These are phyloP conservation scores for Kuraishia floccosa DNA, from an alignment of 805 yeast genomes.

Conservation along the genomic window DNA sequence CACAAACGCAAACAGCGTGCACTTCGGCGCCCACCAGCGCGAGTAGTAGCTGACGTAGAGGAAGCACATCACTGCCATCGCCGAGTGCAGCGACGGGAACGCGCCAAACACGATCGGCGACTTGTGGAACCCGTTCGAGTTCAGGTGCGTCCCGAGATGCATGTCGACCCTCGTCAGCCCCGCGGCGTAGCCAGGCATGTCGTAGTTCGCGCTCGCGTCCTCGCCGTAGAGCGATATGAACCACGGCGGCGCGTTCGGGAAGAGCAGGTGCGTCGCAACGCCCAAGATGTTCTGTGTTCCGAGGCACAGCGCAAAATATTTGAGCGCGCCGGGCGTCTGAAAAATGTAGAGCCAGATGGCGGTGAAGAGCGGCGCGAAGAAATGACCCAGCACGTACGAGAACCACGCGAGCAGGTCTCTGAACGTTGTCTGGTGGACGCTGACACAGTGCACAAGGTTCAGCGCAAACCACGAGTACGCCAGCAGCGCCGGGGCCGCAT, in stretches of 20 bases:
- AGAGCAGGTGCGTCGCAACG: constrained; percentile 43
- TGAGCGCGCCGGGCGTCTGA: constrained; percentile 54
- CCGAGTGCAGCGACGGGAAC: constrained; percentile 55
- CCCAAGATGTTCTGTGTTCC: constrained; percentile 54
- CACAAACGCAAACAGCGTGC: constrained; percentile 31
- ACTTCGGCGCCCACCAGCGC: constrained; percentile 20
- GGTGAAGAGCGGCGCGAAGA: constrained; percentile 48
- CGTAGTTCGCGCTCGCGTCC: constrained; percentile 43
- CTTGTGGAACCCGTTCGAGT: constrained; percentile 51
- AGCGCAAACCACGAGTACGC: constrained; percentile 35
- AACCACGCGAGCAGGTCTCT: constrained; percentile 52
- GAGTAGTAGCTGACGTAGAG: constrained; percentile 29
- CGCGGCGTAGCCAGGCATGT: constrained; percentile 61
- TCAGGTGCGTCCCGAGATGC: constrained; percentile 49
- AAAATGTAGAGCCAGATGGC: constrained; percentile 54
- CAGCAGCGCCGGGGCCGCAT: constrained; percentile 27
- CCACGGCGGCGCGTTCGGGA: constrained; percentile 75
- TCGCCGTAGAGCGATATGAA: constrained; percentile 53
- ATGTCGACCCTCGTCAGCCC: constrained; percentile 57
- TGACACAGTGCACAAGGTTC: constrained; percentile 29
- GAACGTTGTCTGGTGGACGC: constrained; percentile 24
- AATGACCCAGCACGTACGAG: constrained; percentile 50
- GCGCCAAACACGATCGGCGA: constrained; percentile 74
- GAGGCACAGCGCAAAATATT: constrained; percentile 38
- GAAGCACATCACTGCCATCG: constrained; percentile 47